Evolutionary conservation across 768 basidiomycete species (phyloP).

Genomic region (Leccinum broughii): DNA sequence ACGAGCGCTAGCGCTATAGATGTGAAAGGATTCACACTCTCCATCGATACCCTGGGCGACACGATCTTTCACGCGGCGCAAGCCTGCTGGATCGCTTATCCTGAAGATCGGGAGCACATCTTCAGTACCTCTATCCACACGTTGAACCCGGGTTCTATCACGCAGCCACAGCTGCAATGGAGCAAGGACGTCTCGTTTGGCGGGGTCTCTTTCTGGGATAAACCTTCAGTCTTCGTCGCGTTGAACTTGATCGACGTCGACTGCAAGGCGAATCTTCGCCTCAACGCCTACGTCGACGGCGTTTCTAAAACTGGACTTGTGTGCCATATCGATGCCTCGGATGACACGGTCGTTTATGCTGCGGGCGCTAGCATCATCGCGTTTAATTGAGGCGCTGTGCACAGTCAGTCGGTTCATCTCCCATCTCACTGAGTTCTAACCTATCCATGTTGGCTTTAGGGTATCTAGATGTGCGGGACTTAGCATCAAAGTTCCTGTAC

Average conservation of each 20-base stretch:
- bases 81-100: constrained; percentile 23
- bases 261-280: constrained; percentile 10
- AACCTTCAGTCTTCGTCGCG: constrained; percentile 20
- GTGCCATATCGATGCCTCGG: constrained; percentile 15
- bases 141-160: not conserved
- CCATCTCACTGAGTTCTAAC: not conserved
- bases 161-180: constrained; percentile 5
- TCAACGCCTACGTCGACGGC: constrained; percentile 12
- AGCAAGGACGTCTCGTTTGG: constrained; percentile 11
- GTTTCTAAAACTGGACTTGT: constrained; percentile 8
- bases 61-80: constrained; percentile 2
- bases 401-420: not conserved
- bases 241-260: constrained; percentile 17
- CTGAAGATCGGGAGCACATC: constrained; percentile 21
- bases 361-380: constrained; percentile 3
- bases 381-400: not conserved
- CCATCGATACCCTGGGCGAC: constrained; percentile 12
- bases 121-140: constrained; percentile 18
- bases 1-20: constrained; percentile 13
- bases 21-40: constrained; percentile 16
- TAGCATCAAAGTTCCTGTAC: not conserved
- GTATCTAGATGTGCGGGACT: not conserved
- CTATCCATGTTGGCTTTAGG: not conserved
- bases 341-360: constrained; percentile 4
- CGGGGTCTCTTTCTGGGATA: constrained; percentile 10